Conservation (phyloP, 306 rosid genomes). For the Leucaena leucocephala region DNA sequence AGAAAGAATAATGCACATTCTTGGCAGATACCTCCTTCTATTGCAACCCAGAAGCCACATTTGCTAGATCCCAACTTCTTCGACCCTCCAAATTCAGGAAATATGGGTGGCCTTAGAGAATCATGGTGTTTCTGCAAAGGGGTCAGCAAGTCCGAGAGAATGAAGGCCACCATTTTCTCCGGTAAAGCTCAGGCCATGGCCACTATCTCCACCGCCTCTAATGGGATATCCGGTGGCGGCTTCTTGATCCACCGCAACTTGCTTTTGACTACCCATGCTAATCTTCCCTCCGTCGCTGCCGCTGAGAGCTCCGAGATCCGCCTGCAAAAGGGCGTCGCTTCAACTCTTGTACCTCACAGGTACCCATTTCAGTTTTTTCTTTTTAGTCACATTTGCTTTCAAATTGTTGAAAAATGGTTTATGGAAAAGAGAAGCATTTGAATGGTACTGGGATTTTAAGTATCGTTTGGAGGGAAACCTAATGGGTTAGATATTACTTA, state of each 20-base stretch:
- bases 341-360: constrained; percentile 76
- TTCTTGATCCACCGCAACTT: constrained; percentile 85
- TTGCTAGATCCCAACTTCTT: constrained; percentile 52
- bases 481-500: neutral
- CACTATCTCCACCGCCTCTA: constrained; percentile 47
- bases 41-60: constrained; percentile 15
- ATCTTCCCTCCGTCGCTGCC: constrained; percentile 70
- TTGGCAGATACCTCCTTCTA: neutral
- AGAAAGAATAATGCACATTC: constrained; percentile 15
- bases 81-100: neutral
- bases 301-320: constrained; percentile 87
- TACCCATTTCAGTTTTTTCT: constrained; percentile 3
- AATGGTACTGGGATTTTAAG: neutral
- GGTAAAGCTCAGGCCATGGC: constrained; percentile 75
- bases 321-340: constrained; percentile 70
- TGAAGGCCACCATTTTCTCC: constrained; percentile 76
- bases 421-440: neutral
- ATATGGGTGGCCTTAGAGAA: constrained; percentile 84
- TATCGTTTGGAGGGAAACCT: neutral
- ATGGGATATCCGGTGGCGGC: constrained; percentile 60
- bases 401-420: neutral
- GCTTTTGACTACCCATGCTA: constrained; percentile 84
- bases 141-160: constrained; percentile 80
- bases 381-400: neutral
- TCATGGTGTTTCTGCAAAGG: constrained; percentile 99